These are phyloP conservation scores for Pyricularia sp. DNA, from an alignment of 2,329 filamentous ascomycete species.

Conservation along the genomic window DNA sequence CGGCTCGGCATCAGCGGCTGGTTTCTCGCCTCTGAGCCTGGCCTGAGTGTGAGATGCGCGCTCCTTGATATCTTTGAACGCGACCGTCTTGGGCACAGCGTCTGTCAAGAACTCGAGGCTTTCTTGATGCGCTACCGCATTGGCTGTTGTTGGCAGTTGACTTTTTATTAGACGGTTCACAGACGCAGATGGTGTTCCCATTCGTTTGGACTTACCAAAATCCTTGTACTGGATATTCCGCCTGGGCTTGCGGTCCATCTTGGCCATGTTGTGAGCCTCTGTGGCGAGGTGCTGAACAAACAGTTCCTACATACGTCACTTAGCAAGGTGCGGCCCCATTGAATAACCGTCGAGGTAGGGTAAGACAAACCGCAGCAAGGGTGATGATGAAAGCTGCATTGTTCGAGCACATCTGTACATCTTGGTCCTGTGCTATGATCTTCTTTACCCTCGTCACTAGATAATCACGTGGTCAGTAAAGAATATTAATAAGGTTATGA, in stretches of 20 bases:
- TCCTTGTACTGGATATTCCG: constrained; percentile 95
- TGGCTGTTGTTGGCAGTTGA: constrained; percentile 38
- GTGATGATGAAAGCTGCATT: constrained; percentile 92
- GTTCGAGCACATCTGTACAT: constrained; percentile 76
- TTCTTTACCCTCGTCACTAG: constrained; percentile 90
- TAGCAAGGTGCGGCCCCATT: neutral
- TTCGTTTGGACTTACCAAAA: constrained; percentile 44
- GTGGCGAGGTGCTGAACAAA: constrained; percentile 87
- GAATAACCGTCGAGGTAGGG: neutral
- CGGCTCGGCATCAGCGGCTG: constrained; percentile 13
- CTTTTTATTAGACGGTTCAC: neutral
- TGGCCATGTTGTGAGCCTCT: constrained; percentile 77
- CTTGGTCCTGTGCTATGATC: constrained; percentile 79
- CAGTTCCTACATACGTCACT: constrained; percentile 54
- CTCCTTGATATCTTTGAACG: constrained; percentile 68
- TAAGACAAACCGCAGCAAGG: constrained; percentile 56
- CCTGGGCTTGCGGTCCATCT: constrained; percentile 80
- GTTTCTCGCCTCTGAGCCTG: constrained; percentile 31
- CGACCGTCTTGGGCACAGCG: constrained; percentile 73
- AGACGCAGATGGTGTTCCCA: neutral
- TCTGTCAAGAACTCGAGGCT: constrained; percentile 92
- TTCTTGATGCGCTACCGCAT: constrained; percentile 75
- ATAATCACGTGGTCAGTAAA: neutral
- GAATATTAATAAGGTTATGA: neutral
- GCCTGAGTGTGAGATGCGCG: constrained; percentile 37